Conservation (phyloP, 768 basidiomycete species). For the Lentinula boryana region DNA sequence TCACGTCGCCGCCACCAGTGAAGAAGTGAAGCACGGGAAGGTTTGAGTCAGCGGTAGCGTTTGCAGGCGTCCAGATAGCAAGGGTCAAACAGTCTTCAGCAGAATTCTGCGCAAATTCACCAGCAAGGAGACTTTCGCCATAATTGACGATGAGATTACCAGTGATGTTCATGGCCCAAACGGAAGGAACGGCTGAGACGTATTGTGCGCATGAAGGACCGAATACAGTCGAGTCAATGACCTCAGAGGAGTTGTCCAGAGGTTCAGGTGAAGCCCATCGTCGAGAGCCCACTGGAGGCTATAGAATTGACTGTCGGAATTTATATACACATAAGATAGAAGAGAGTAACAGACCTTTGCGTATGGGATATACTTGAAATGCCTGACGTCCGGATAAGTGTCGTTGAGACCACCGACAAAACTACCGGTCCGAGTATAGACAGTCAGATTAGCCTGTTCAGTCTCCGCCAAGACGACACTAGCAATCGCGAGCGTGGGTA, state of each 20-base stretch:
- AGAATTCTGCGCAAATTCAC: conserved; percentile 1
- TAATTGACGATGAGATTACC: conserved; percentile 10
- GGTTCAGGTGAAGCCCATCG: conserved; percentile 9
- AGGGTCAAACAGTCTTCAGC: conserved; percentile 12
- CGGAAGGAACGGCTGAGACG: conserved; percentile 5
- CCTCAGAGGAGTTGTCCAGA: background rate
- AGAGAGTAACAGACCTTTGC: background rate
- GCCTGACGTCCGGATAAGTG: conserved; percentile 7
- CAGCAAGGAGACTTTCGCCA: conserved; percentile 7
- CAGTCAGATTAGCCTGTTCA: conserved; percentile 1
- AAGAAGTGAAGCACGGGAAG: conserved; percentile 12
- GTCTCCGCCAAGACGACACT: background rate
- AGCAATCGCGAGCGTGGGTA: background rate
- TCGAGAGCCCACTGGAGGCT: conserved; percentile 8
- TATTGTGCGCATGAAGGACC: conserved; percentile 9
- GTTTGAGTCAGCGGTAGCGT: conserved; percentile 5
- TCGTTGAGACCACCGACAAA: conserved; percentile 5
- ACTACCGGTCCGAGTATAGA: conserved; percentile 5
- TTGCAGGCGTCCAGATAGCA: conserved; percentile 11
- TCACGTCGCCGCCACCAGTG: conserved; percentile 8
- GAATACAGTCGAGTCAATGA: conserved; percentile 5
- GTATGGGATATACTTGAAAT: conserved; percentile 9
- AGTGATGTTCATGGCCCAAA: conserved; percentile 8
- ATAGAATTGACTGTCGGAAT: background rate
- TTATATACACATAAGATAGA: background rate